Base-by-base conservation (phyloP, 805 yeast genomes). In the Saccharomycopsis oosterbeekiorum region DNA sequence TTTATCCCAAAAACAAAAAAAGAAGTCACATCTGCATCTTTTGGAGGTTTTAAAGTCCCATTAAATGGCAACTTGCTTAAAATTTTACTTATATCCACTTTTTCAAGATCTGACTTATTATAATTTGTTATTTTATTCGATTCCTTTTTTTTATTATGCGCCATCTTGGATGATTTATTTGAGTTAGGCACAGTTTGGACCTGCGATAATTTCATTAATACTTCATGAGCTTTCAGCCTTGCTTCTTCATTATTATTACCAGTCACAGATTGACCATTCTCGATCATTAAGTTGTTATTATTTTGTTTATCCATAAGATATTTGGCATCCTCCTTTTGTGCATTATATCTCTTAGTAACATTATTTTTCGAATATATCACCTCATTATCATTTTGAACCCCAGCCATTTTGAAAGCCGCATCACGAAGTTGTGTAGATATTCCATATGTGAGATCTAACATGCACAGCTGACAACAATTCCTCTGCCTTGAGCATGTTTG, bases 391-490 rank as follows among this genome's bases (percentile, higher is more conserved):
- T 71, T 65, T 29, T 73, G 77, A 15, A 78, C 74, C 15, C 85
- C 85, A 1, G 92, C 86, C 79, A 89, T 78, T 66, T 84, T 83
- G 67, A 91, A 71, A 3, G 96, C 88, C 1, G 89, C 84, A 68
- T 92, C 97, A 65, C 97, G 76, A 6, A 90, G 74, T 11, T 84
- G 82, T 17, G 90, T 70, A 0, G 96, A 89, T n/a, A 94, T 82
- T 2, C 91, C 89, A 74, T 84, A 88, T 36, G 85, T 82, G 51
- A 92, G 74, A 73, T 93, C 98, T 40, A 87, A 71, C 82, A 90
- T 80, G 71, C 99, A 93, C 26, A 84, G 75, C 71, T 94, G 98
- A 70, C 99, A 93, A 67, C 96, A 86, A 73, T 89, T 86, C 62
- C 86, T 80, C 54, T 85, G 83, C 51, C 84, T 76, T 0, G 97